Percentiles rank a stretch among this genome's conserved stretches.
These are phyloP conservation scores for Adansonia gregorii DNA, from an alignment of 441 rosid genomes.

Conservation along the genomic window DNA sequence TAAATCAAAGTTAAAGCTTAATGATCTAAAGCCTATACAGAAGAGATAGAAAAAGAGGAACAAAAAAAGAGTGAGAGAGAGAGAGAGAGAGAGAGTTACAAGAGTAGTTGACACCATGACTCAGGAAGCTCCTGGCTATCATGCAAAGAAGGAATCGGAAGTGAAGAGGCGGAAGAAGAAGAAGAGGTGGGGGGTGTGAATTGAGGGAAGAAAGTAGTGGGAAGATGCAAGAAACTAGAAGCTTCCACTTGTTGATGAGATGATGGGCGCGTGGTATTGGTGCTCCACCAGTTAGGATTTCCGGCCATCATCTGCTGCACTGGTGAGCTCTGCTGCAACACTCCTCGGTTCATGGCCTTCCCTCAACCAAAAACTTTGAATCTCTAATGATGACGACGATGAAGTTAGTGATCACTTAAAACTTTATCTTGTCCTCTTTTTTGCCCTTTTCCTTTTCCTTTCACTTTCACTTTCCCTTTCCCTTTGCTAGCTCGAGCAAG, in stretches of 20 bases:
- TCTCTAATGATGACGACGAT: not conserved
- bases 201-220: conserved; percentile 50
- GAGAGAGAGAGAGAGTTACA: conserved; percentile 50
- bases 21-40: not conserved
- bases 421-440: conserved; percentile 19
- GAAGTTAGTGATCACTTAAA: not conserved
- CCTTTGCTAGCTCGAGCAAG: conserved; percentile 36
- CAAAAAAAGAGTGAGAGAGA: conserved; percentile 17
- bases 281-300: conserved; percentile 83
- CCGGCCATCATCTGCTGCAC: conserved; percentile 86
- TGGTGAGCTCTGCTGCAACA: conserved; percentile 79
- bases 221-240: conserved; percentile 45
- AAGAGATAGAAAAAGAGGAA: not conserved
- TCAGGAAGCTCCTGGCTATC: conserved; percentile 74
- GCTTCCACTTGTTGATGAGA: conserved; percentile 48
- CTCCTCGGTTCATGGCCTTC: conserved; percentile 72
- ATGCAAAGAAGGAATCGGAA: conserved; percentile 54
- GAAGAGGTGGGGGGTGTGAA: conserved; percentile 45
- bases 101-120: conserved; percentile 87
- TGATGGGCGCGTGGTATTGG: conserved; percentile 64
- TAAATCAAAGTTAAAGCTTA: not conserved
- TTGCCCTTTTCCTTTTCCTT: conserved; percentile 25
- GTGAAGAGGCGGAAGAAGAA: conserved; percentile 51
- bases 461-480: conserved; percentile 20
- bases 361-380: not conserved